These are phyloP conservation scores for Beta corolliflora DNA, from an alignment of 179 eudicot genomes.

Conservation along the genomic window DNA sequence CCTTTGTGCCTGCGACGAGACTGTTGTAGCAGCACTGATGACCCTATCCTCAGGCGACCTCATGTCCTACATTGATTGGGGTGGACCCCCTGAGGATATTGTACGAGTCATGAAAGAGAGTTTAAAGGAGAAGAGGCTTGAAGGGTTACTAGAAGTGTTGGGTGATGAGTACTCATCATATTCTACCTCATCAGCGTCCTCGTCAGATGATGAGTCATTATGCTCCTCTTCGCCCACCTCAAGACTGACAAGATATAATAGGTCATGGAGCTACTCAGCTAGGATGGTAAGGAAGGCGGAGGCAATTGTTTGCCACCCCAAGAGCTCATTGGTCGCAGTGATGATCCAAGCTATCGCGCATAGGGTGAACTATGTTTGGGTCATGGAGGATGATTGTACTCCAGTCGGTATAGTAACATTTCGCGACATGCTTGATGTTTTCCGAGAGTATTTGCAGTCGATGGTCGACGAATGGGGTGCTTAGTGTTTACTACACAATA, in stretches of 20 bases:
- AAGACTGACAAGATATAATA: constrained; percentile 25
- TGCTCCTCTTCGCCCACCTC: constrained; percentile 4
- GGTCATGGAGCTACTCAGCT: constrained; percentile 47
- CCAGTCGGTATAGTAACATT: constrained; percentile 43
- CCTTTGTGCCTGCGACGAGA: constrained; percentile 35
- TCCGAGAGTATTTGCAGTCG: constrained; percentile 38
- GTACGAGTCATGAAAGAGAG: constrained; percentile 32
- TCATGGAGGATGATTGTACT: constrained; percentile 36
- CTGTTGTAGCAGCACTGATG: constrained; percentile 36
- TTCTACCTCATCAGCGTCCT: constrained; percentile 25
- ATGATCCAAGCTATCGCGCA: constrained; percentile 53
- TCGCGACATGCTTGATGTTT: constrained; percentile 41
- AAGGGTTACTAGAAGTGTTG: constrained; percentile 36
- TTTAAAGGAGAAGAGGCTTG: constrained; percentile 34
- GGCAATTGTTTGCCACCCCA: constrained; percentile 41
- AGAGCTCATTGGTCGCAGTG: constrained; percentile 45
- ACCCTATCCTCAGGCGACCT: constrained; percentile 43
- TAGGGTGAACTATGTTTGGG: constrained; percentile 49
- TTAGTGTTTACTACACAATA: neutral
- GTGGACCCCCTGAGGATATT: constrained; percentile 42
- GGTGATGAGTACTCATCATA: constrained; percentile 31
- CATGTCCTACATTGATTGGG: constrained; percentile 49
- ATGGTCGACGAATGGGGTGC: constrained; percentile 24
- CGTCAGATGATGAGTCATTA: constrained; percentile 43
- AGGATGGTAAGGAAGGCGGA: constrained; percentile 38